A percentile compares a stretch with the other conserved stretches of the same genome.
Evolutionary conservation across 306 rosid species (phyloP).

Genomic region (Dryas alaskensis): DNA sequence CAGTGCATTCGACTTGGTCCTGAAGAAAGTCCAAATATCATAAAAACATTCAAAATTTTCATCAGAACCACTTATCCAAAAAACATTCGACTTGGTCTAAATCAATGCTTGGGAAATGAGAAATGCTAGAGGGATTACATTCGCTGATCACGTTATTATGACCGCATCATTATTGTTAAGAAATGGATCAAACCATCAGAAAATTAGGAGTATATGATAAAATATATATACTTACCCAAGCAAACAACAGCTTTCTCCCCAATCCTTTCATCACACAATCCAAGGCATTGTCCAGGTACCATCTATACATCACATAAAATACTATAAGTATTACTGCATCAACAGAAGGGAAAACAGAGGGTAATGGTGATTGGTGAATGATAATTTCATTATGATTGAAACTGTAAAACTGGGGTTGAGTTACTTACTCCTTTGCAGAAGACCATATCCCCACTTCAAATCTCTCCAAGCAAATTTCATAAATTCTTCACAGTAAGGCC

Average conservation of each 20-base stretch:
- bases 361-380: not conserved
- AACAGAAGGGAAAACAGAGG: too few species aligned
- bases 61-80: too few species aligned
- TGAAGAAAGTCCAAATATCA: not conserved
- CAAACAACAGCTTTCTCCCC: conserved; percentile 25
- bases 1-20: conserved; percentile 34
- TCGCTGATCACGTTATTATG: too few species aligned
- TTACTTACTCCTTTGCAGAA: conserved; percentile 37
- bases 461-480: conserved; percentile 37
- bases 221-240: conserved; percentile 24
- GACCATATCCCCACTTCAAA: conserved; percentile 50
- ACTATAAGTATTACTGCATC: not conserved
- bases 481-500: conserved; percentile 37
- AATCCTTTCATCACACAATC: conserved; percentile 29
- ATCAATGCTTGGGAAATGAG: too few species aligned
- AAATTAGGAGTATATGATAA: not conserved
- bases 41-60: not conserved
- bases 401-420: not conserved
- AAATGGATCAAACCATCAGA: not conserved
- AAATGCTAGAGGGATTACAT: too few species aligned
- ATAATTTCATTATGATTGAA: not conserved
- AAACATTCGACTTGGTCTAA: too few species aligned
- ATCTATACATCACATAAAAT: conserved; percentile 8
- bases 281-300: conserved; percentile 27
- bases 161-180: too few species aligned